Conservation (phyloP, 176 grass and related monocot species). For the Elaeis guineensis region DNA sequence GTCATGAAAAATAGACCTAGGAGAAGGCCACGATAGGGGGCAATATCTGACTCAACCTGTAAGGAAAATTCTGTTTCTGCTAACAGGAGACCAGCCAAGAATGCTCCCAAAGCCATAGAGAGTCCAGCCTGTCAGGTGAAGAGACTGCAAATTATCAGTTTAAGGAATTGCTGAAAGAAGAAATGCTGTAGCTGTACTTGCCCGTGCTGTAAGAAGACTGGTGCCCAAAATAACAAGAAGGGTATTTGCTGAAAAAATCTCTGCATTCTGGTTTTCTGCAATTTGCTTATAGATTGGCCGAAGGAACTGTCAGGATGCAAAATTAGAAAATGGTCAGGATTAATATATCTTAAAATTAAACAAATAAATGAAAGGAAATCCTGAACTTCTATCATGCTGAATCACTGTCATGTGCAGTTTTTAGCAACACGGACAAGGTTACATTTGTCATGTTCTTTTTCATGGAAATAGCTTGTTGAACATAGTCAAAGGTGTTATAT, state of each 20-base stretch:
- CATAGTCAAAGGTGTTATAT: no score
- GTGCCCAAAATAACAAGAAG: constrained; percentile 98
- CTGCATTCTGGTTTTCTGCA: constrained; percentile 96
- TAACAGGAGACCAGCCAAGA: constrained; percentile 97
- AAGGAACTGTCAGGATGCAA: constrained; percentile 54
- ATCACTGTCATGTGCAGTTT: no score
- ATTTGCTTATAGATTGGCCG: constrained; percentile 97
- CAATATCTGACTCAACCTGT: constrained; percentile 98
- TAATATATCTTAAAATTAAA: no score
- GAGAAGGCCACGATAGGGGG: constrained; percentile 95
- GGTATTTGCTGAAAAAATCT: constrained; percentile 99
- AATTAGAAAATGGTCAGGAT: background rate
- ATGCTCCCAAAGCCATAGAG: constrained; percentile 97
- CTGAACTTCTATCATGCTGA: no score
- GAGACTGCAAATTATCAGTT: constrained; percentile 18
- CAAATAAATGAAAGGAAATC: no score
- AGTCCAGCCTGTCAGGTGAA: constrained; percentile 63
- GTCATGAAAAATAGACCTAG: constrained; percentile 99
- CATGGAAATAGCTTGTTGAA: no score
- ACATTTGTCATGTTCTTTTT: no score
- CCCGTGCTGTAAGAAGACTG: constrained; percentile 97
- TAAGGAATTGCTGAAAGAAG: constrained; percentile 6
- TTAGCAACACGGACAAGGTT: no score
- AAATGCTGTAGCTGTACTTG: constrained; percentile 14
- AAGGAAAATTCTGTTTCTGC: constrained; percentile 99